A percentile compares a stretch with the other conserved stretches of the same genome.
phyloP scores from a whole-genome alignment of 2,329 filamentous ascomycete genomes.

The Berkeleyomyces rouxiae region DNA sequence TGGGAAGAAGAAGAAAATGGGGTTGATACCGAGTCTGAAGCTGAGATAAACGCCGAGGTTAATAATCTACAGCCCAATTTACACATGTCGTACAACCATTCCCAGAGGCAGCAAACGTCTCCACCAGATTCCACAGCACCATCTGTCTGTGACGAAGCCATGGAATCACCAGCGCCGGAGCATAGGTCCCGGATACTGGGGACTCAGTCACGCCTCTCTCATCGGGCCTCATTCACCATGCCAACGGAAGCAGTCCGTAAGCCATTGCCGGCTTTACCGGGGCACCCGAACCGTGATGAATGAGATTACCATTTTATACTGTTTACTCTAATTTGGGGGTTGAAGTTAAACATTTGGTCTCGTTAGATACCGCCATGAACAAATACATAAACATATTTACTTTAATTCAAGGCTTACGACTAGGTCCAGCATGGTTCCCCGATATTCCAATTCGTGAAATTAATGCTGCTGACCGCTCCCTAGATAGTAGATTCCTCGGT shows the following conservation, averaged over 20 bases:
- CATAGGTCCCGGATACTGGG: not conserved
- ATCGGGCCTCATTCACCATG: not conserved
- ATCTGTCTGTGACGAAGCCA: not conserved
- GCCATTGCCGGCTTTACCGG: constrained; percentile 28
- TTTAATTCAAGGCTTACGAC: not conserved
- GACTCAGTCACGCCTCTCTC: not conserved
- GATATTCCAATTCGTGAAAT: not conserved
- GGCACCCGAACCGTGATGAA: constrained; percentile 18
- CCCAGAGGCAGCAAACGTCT: not conserved
- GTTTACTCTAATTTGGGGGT: not conserved
- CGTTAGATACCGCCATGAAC: not conserved
- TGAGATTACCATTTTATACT: not conserved
- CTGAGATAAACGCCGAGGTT: not conserved
- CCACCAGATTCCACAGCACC: constrained; percentile 1
- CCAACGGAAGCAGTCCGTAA: constrained; percentile 20
- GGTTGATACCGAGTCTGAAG: not conserved
- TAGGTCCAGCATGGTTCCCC: not conserved
- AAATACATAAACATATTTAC: not conserved
- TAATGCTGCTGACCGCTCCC: not conserved
- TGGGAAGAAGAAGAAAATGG: not conserved
- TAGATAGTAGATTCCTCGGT: not conserved
- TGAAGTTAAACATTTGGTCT: not conserved
- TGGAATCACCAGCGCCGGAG: not conserved
- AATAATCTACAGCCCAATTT: not conserved
- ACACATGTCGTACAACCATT: not conserved